Evolutionary conservation across 495 filamentous ascomycete genomes (phyloP).

Genomic region (Podospora pseudocomata): DNA sequence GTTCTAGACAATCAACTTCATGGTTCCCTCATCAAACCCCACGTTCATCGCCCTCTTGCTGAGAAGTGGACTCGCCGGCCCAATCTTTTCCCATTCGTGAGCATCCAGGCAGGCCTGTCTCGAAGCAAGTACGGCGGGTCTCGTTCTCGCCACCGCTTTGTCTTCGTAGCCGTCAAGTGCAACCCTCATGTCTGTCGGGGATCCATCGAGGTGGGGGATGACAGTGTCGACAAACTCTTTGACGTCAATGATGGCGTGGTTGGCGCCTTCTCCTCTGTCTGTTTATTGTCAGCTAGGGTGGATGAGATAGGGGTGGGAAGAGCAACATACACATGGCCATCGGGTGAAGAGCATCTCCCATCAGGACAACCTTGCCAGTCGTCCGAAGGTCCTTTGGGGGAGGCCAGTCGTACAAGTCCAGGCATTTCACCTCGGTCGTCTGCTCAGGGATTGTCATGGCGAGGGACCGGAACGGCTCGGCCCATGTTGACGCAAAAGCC

Average conservation of each 20-base stretch:
- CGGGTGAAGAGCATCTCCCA: slow-evolving; percentile 60
- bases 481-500: slow-evolving; percentile 49
- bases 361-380: slow-evolving; percentile 45
- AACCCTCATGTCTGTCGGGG: slow-evolving; percentile 15
- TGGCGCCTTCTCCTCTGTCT: slow-evolving; percentile 46
- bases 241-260: slow-evolving; percentile 43
- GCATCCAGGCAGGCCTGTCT: slow-evolving; percentile 62
- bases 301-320: neutral
- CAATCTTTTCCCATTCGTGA: slow-evolving; percentile 49
- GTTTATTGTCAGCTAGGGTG: neutral
- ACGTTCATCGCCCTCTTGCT: slow-evolving; percentile 30
- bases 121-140: slow-evolving; percentile 52
- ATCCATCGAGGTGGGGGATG: slow-evolving; percentile 8
- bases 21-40: slow-evolving; percentile 27
- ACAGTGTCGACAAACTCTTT: slow-evolving; percentile 30
- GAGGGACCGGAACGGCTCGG: slow-evolving; percentile 51
- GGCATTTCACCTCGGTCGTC: slow-evolving; percentile 45
- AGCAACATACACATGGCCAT: slow-evolving; percentile 58
- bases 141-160: slow-evolving; percentile 47
- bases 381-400: slow-evolving; percentile 29
- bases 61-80: slow-evolving; percentile 32
- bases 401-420: slow-evolving; percentile 57
- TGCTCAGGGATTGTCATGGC: slow-evolving; percentile 46
- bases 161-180: slow-evolving; percentile 50
- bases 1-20: neutral